Conservation (phyloP, 2,329 filamentous ascomycete genomes). For the Dryadomyces sulphureus region DNA sequence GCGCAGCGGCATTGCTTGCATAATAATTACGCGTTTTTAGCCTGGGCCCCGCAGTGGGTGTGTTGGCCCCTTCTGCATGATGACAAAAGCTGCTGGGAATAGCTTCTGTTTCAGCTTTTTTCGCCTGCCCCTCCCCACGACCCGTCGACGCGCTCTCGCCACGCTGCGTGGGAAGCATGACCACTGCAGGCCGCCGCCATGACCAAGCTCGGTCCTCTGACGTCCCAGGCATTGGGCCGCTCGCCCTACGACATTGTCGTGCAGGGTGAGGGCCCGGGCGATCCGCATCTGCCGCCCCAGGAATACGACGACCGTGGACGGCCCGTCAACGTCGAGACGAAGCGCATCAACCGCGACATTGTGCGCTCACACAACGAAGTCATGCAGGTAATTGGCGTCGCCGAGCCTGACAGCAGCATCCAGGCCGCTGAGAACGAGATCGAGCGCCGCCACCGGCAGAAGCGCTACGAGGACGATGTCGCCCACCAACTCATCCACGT, state of each 20-base stretch:
- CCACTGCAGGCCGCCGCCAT: slow-evolving; percentile 17
- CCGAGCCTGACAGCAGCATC: slow-evolving; percentile 35
- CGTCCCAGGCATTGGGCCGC: slow-evolving; percentile 42
- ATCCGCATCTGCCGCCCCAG: slow-evolving; percentile 26
- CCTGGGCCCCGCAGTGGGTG: too few relatives aligned
- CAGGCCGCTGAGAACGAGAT: slow-evolving; percentile 20
- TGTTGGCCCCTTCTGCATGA: too few relatives aligned
- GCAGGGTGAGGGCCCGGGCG: slow-evolving; percentile 29
- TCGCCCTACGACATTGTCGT: slow-evolving; percentile 46
- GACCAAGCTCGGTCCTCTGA: slow-evolving; percentile 40
- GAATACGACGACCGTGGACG: slow-evolving; percentile 41
- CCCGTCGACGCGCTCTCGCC: too few relatives aligned
- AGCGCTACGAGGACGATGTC: slow-evolving; percentile 30
- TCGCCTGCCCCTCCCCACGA: neutral
- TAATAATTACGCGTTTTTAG: too few relatives aligned
- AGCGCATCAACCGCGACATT: slow-evolving; percentile 38
- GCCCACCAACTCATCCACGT: slow-evolving; percentile 24
- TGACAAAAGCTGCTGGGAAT: neutral
- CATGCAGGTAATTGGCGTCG: slow-evolving; percentile 47
- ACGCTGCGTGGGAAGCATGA: neutral
- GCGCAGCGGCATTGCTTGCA: too few relatives aligned
- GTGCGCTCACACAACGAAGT: slow-evolving; percentile 48
- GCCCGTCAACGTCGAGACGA: slow-evolving; percentile 38
- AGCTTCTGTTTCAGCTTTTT: neutral
- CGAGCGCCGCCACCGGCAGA: slow-evolving; percentile 27